Evolutionary conservation across 495 filamentous ascomycete species (phyloP).

Genomic region (Barbatosphaeria neglecta): DNA sequence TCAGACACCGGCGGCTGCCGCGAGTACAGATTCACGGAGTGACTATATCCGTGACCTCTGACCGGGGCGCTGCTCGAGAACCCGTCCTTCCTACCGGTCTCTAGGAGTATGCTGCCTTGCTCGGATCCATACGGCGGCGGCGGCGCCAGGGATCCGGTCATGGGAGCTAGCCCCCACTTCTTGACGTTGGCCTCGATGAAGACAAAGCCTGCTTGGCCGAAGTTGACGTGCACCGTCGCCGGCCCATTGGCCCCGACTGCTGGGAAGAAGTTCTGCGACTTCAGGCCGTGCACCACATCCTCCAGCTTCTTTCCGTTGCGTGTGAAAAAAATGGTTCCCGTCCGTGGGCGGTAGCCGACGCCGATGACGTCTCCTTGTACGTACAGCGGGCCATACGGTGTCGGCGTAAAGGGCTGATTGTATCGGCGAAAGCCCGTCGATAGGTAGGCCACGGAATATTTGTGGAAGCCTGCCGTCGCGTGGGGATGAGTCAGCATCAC

Average conservation of each 20-base stretch:
- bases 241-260: conserved; percentile 91
- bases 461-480: conserved; percentile 91
- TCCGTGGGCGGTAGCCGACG: conserved; percentile 87
- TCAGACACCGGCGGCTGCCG: conserved; percentile 18
- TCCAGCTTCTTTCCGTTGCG: conserved; percentile 96
- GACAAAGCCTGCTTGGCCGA: conserved; percentile 93
- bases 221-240: conserved; percentile 87
- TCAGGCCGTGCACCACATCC: conserved; percentile 84
- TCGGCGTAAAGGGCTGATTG: conserved; percentile 78
- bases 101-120: conserved; percentile 87
- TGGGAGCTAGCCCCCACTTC: conserved; percentile 96
- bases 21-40: conserved; percentile 30
- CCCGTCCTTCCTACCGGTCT: conserved; percentile 58
- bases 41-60: conserved; percentile 38
- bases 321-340: conserved; percentile 94
- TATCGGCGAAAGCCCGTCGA: conserved; percentile 77
- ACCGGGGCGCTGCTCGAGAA: conserved; percentile 46
- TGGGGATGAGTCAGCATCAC: too few species aligned
- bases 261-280: conserved; percentile 92
- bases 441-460: conserved; percentile 78
- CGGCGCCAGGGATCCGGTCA: conserved; percentile 88
- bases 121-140: conserved; percentile 95
- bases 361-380: conserved; percentile 93
- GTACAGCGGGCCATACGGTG: conserved; percentile 68
- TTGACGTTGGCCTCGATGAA: conserved; percentile 99